Base-by-base conservation (phyloP, 2,329 filamentous ascomycete genomes). In the Trichoderma koningii region DNA sequence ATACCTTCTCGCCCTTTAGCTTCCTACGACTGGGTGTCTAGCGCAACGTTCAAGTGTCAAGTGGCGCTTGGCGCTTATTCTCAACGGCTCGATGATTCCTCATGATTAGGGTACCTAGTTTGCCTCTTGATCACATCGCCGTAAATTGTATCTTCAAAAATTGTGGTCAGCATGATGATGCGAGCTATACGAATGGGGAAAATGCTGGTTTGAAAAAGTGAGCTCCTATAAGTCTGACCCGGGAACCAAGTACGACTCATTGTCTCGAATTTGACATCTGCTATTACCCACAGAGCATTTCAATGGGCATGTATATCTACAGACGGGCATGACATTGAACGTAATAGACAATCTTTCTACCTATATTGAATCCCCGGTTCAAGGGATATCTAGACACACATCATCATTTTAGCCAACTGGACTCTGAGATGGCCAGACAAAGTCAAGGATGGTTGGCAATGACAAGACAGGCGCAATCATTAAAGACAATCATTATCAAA, bases 51-150 rank as follows among this genome's bases (percentile, higher is more conserved):
- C 34, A 38, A 38, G 9, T 28, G 6, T 12, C 14, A 14, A 14
- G 30, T 41, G 51, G 51, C 51, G 51, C 51, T 41, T 55, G 34
- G 51, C 51, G 51, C 51, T 34, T 34, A 38, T 52, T 14, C 34
- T 38, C 34, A 14, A 14, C 34, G 34, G 14, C 45, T 23, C 1
- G 9, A 48, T 23, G 45, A 48, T 48, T 48, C 26, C 3, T 14
- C 21, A 48, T 23, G 10, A 23, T 23, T 23, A 23, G 2, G 21
- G 21, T 23, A 23, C 21, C 21, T 14, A 5, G 34, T 38, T 38
- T 38, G 34, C 34, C 34, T 38, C 34, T 1, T 14, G 1, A 12
- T 38, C 12, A 14, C 2, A 12, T 38, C 5, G 5, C 14, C 34
- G 34, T 12, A 10, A 3, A 1, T 7, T 14, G 12, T 23, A 2